Percentiles rank a stretch among this genome's conserved stretches.
These are phyloP conservation scores for Sporothrix protearum DNA, from an alignment of 2,329 filamentous ascomycete species.

Conservation along the genomic window DNA sequence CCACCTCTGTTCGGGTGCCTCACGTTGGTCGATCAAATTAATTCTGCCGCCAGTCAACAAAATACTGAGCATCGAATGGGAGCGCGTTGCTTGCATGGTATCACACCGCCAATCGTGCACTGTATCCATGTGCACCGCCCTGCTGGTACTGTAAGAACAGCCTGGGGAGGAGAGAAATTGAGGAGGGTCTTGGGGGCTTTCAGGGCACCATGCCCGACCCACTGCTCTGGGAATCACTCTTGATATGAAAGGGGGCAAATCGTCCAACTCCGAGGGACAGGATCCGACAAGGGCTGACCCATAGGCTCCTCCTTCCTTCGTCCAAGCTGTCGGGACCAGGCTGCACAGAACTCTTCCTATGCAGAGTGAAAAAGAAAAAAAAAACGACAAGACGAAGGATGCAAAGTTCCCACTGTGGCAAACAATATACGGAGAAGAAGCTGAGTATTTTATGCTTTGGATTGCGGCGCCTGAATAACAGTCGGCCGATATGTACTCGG, in stretches of 20 bases:
- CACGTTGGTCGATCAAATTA: neutral
- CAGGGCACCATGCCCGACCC: neutral
- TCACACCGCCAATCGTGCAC: neutral
- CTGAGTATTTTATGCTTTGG: neutral
- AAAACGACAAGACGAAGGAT: neutral
- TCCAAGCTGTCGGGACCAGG: slow-evolving; percentile 12
- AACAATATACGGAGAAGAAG: neutral
- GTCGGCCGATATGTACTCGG: neutral
- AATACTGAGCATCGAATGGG: neutral
- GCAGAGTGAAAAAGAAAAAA: neutral
- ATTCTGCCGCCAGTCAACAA: neutral
- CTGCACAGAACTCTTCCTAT: neutral
- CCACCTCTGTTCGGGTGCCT: neutral
- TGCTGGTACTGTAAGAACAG: slow-evolving; percentile 7
- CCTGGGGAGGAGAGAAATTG: neutral
- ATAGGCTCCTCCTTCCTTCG: slow-evolving; percentile 4
- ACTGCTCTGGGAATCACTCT: neutral
- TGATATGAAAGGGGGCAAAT: neutral
- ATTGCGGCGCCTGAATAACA: neutral
- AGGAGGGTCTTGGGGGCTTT: neutral
- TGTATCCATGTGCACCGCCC: neutral
- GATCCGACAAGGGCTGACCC: neutral
- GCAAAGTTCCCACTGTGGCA: neutral
- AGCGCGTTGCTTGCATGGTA: neutral
- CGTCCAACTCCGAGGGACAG: neutral